phyloP scores from a whole-genome alignment of 2,329 filamentous ascomycete genomes.

The Cladophialophora chaetospira region DNA sequence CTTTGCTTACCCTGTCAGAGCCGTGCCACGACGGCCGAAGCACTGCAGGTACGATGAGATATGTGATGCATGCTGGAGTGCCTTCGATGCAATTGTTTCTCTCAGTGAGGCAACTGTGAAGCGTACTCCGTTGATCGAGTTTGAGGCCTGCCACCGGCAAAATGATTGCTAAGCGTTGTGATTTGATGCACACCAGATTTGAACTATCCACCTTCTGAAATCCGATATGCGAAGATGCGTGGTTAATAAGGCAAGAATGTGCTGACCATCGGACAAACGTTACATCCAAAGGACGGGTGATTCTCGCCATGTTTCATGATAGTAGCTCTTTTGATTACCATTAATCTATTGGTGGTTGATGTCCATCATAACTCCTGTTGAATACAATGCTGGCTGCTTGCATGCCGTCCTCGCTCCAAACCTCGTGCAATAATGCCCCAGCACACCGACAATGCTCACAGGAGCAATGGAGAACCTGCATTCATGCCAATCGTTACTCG shows the following conservation, averaged over 20 bases:
- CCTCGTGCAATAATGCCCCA: background rate
- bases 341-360: slow-evolving; percentile 1
- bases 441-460: slow-evolving; percentile 5
- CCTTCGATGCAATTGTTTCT: background rate
- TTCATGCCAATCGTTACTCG: slow-evolving; percentile 18
- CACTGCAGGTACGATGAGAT: background rate
- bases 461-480: slow-evolving; percentile 5
- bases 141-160: too few relatives aligned
- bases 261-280: too few relatives aligned
- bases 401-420: background rate
- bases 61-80: background rate
- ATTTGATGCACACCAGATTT: too few relatives aligned
- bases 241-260: too few relatives aligned
- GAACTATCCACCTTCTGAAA: too few relatives aligned
- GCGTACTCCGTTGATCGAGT: too few relatives aligned
- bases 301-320: background rate
- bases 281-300: background rate
- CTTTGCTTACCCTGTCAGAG: background rate
- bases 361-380: background rate
- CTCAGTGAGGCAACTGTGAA: too few relatives aligned
- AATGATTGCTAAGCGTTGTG: too few relatives aligned
- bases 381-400: slow-evolving; percentile 2
- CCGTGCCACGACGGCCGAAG: background rate
- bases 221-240: too few relatives aligned
- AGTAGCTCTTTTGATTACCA: background rate